Percentiles rank a stretch among this genome's conserved stretches.
These are phyloP conservation scores for Chaetomium olivaceum DNA, from an alignment of 2,329 filamentous ascomycete species.

Conservation along the genomic window DNA sequence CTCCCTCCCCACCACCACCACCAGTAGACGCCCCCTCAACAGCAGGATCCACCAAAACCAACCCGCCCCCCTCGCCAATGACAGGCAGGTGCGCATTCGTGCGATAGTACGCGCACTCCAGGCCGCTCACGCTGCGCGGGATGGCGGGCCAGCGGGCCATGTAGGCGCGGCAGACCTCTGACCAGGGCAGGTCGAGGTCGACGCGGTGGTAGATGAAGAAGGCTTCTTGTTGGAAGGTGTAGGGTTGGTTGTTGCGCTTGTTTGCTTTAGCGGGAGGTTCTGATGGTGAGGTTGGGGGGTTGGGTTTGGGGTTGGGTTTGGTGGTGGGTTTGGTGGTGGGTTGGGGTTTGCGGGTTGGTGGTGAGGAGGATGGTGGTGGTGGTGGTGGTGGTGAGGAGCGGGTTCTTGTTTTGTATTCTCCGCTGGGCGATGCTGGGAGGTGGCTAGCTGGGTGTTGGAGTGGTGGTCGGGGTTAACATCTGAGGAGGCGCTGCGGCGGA, in stretches of 20 bases:
- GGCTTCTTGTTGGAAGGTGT: slow-evolving; percentile 27
- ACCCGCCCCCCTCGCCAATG: slow-evolving; percentile 14
- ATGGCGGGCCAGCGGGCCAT: slow-evolving; percentile 16
- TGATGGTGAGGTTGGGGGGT: background rate
- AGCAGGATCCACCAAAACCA: slow-evolving; percentile 21
- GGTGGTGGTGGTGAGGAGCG: background rate
- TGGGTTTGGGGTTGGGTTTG: background rate
- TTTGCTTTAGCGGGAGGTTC: background rate
- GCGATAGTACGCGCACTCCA: slow-evolving; percentile 33
- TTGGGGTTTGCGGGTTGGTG: background rate
- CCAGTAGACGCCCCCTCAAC: background rate
- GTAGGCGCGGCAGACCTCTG: slow-evolving; percentile 22
- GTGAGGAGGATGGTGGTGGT: background rate
- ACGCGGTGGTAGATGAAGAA: slow-evolving; percentile 32
- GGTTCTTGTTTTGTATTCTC: too few species aligned
- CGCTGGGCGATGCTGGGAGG: background rate
- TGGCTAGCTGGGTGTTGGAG: background rate
- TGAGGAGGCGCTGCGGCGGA: background rate
- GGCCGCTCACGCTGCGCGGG: slow-evolving; percentile 20
- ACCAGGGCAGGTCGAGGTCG: slow-evolving; percentile 27
- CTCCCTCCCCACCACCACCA: background rate
- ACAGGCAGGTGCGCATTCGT: slow-evolving; percentile 27
- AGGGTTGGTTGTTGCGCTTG: slow-evolving; percentile 27
- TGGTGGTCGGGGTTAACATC: background rate
- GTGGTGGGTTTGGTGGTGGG: background rate